Evolutionary conservation across 176 grass and related monocot genomes (phyloP).

Genomic region (Cocos nucifera): DNA sequence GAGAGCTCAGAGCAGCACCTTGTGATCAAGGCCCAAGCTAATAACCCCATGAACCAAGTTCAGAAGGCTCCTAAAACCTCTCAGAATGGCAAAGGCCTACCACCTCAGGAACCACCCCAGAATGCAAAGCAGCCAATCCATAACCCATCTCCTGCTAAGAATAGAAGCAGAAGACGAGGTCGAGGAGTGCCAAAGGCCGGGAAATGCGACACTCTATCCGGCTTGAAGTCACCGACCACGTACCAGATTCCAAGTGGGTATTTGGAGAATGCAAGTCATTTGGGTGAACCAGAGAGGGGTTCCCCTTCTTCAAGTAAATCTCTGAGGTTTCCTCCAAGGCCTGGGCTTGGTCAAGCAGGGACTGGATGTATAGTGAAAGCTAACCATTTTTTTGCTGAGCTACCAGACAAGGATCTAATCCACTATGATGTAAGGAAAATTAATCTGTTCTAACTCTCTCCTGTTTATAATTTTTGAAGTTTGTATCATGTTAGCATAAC

Average conservation of each 20-base stretch:
- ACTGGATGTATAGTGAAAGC: conserved; percentile 10
- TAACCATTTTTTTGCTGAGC: too few relatives aligned
- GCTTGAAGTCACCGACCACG: not conserved
- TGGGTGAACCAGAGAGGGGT: not conserved
- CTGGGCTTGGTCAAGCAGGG: conserved; percentile 10
- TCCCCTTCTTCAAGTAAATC: conserved; percentile 7
- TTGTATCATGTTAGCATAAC: too few relatives aligned
- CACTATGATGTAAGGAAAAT: too few relatives aligned
- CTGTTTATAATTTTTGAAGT: too few relatives aligned
- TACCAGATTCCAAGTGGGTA: not conserved
- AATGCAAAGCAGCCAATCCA: conserved; percentile 1
- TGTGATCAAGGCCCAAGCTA: conserved; percentile 4
- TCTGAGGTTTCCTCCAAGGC: conserved; percentile 5
- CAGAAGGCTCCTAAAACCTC: conserved; percentile 5
- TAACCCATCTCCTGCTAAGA: conserved; percentile 2
- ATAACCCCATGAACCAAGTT: not conserved
- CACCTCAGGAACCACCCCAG: not conserved
- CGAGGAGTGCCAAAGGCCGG: not conserved
- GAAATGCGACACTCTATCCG: not conserved
- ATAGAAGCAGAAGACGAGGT: not conserved
- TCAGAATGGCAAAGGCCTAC: not conserved
- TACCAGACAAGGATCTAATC: too few relatives aligned
- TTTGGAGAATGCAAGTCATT: not conserved
- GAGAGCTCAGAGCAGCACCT: conserved; percentile 5
- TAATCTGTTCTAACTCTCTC: too few relatives aligned